Evolutionary conservation across 371 early-diverging fungal species (phyloP).

Genomic region (Conidiobolus incongruus): DNA sequence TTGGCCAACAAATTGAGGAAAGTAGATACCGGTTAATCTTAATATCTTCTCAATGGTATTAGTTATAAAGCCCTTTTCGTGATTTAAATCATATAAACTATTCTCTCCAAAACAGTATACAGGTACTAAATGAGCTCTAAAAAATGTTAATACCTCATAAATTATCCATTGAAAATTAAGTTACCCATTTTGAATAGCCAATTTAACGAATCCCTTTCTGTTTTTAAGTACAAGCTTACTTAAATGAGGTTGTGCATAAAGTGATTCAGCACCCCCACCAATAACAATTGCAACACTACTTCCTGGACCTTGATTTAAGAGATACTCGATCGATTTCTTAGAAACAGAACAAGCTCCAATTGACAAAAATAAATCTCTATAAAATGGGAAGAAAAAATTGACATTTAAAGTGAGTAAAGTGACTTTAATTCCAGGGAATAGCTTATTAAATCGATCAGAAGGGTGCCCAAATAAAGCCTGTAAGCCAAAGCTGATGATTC

Average conservation of each 20-base stretch:
- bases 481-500: too few species aligned
- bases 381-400: slow-evolving; percentile 44
- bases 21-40: too few species aligned
- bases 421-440: slow-evolving; percentile 39
- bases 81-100: slow-evolving; percentile 46
- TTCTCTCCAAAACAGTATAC: slow-evolving; percentile 67
- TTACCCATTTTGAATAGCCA: slow-evolving; percentile 54
- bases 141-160: too few species aligned
- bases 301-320: slow-evolving; percentile 48
- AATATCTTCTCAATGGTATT: too few species aligned
- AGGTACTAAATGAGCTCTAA: slow-evolving; percentile 46
- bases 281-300: too few species aligned
- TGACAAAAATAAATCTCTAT: slow-evolving; percentile 40
- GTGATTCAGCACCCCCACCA: slow-evolving; percentile 64
- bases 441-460: slow-evolving; percentile 31
- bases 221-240: slow-evolving; percentile 38
- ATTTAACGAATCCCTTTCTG: slow-evolving; percentile 56
- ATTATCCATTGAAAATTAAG: too few species aligned
- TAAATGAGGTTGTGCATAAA: slow-evolving; percentile 35
- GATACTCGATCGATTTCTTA: slow-evolving; percentile 37
- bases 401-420: slow-evolving; percentile 29
- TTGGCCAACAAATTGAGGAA: too few species aligned
- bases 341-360: slow-evolving; percentile 58
- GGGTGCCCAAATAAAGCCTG: too few species aligned
- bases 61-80: too few species aligned